Evolutionary conservation across 768 basidiomycete species (phyloP).

Genomic region (Tulasnella sp.): DNA sequence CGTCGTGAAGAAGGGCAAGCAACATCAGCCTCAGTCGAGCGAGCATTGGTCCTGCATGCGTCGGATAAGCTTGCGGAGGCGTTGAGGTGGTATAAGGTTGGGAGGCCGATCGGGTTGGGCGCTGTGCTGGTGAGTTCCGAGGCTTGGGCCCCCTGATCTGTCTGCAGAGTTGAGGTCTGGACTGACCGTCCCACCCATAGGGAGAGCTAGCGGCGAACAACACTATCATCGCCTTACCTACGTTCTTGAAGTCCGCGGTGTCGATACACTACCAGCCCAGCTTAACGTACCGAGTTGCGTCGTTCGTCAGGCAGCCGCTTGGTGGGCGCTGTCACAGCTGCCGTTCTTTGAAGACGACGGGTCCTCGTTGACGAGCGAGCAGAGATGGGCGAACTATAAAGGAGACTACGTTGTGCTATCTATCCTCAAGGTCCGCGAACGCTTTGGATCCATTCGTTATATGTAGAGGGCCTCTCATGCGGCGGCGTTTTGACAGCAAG

Average conservation of each 20-base stretch:
- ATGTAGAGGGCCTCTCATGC: not conserved
- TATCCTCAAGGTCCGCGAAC: slow-evolving; percentile 55
- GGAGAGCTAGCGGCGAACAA: slow-evolving; percentile 60
- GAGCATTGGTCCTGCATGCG: slow-evolving; percentile 67
- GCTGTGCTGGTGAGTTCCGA: slow-evolving; percentile 68
- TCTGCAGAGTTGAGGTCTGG: slow-evolving; percentile 40
- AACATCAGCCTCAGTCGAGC: slow-evolving; percentile 42
- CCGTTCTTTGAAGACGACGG: slow-evolving; percentile 69
- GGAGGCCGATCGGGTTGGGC: slow-evolving; percentile 73
- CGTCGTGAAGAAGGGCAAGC: slow-evolving; percentile 62
- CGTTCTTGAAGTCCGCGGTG: slow-evolving; percentile 59
- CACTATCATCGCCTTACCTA: slow-evolving; percentile 53
- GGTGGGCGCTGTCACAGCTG: slow-evolving; percentile 86
- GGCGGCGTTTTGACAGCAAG: slow-evolving; percentile 41
- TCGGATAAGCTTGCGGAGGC: slow-evolving; percentile 58
- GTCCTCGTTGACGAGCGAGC: slow-evolving; percentile 46
- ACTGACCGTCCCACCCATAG: slow-evolving; percentile 52
- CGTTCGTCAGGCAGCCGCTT: slow-evolving; percentile 75
- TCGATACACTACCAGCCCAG: slow-evolving; percentile 73
- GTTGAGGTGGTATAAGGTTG: slow-evolving; percentile 67
- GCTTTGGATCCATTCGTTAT: not conserved
- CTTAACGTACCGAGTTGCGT: slow-evolving; percentile 67
- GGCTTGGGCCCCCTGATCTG: no score
- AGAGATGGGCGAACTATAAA: slow-evolving; percentile 59
- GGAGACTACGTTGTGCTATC: slow-evolving; percentile 72